Conservation (phyloP, 148 eudicot genomes). For the Pharnaceum exiguum region DNA sequence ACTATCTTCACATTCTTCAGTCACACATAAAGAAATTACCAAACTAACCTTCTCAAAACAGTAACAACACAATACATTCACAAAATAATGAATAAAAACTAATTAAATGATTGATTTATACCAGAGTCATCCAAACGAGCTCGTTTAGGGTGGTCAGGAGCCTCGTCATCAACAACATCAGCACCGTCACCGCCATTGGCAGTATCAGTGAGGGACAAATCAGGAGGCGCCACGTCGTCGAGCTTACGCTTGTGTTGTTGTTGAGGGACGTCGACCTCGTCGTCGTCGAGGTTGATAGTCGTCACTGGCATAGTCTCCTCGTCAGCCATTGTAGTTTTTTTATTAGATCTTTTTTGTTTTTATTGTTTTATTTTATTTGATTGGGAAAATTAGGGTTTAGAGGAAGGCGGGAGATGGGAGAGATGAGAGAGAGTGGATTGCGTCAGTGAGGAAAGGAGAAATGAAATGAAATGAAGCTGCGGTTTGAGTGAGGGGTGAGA, state of each 20-base stretch:
- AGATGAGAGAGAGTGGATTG: background rate
- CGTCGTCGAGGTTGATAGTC: no score
- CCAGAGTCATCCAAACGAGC: slow-evolving; percentile 52
- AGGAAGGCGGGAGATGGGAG: background rate
- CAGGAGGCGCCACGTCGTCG: slow-evolving; percentile 16
- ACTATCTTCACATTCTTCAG: no score
- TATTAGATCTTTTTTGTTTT: no score
- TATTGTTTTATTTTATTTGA: no score
- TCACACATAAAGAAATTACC: no score
- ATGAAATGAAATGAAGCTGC: no score
- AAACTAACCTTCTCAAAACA: no score
- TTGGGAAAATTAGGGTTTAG: slow-evolving; percentile 27
- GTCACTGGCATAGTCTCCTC: slow-evolving; percentile 29
- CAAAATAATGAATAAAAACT: background rate
- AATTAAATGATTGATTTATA: slow-evolving; percentile 25
- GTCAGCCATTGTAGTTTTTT: slow-evolving; percentile 54
- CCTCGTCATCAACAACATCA: slow-evolving; percentile 26
- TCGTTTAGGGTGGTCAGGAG: slow-evolving; percentile 43
- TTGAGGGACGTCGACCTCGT: slow-evolving; percentile 31
- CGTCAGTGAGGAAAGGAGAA: background rate
- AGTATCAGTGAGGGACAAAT: slow-evolving; percentile 7
- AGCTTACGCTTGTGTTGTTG: slow-evolving; percentile 55
- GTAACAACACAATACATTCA: background rate
- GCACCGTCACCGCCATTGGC: background rate
- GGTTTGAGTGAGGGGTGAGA: no score